Conservation (phyloP, 1,284 basidiomycete species). For the Cryptococcus maquisensis region DNA sequence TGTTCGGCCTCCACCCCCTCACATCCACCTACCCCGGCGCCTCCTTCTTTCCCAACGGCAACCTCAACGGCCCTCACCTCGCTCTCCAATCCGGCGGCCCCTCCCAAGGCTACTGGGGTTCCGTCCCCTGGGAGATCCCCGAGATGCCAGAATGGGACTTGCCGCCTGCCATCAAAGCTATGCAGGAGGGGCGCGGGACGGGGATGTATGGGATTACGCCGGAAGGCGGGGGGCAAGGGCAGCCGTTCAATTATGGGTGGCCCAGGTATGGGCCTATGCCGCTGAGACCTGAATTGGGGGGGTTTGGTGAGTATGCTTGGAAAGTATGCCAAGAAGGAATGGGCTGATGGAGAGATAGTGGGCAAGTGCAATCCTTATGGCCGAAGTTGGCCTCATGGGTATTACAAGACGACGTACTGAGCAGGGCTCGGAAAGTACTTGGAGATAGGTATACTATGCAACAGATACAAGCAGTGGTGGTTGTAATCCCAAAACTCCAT, state of each 20-base stretch:
- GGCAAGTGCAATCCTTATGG: constrained; percentile 40
- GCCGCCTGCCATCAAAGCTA: constrained; percentile 26
- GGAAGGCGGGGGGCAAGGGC: constrained; percentile 16
- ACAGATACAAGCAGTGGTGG: too few species aligned
- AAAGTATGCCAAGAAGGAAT: neutral
- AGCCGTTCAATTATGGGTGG: constrained; percentile 38
- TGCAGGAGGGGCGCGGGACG: constrained; percentile 32
- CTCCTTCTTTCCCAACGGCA: constrained; percentile 30
- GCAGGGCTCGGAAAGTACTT: neutral
- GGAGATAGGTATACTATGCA: too few species aligned
- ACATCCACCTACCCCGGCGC: constrained; percentile 24
- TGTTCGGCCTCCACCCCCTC: constrained; percentile 21
- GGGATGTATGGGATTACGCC: constrained; percentile 27
- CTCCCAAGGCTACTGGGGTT: constrained; percentile 32
- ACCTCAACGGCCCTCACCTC: constrained; percentile 35
- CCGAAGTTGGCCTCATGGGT: constrained; percentile 33
- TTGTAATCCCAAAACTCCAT: too few species aligned
- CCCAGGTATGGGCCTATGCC: constrained; percentile 43
- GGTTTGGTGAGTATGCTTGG: constrained; percentile 27
- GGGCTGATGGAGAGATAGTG: constrained; percentile 10
- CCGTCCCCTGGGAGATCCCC: constrained; percentile 29
- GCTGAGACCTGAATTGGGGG: constrained; percentile 34
- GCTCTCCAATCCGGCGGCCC: constrained; percentile 25
- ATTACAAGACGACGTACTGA: constrained; percentile 33
- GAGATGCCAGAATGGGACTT: constrained; percentile 17